Evolutionary conservation across 345 rosid genomes (phyloP), one percentile per base, ranked within the genome.

Genomic region (Syzygium jambos): DNA sequence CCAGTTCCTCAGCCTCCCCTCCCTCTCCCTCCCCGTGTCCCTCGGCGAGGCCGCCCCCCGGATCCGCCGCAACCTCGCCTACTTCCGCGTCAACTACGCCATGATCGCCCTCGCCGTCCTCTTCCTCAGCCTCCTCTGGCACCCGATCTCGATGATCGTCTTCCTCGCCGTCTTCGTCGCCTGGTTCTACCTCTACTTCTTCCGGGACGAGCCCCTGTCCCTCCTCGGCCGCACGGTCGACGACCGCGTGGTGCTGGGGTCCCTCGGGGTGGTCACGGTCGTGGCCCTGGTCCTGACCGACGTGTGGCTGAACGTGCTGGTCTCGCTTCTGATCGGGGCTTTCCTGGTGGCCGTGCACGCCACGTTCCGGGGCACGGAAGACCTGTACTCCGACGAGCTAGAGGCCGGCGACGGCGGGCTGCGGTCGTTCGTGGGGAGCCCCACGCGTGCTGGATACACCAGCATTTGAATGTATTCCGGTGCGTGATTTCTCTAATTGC

Each of bases 51-150:
- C 95, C 89, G 86, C 87, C 30, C 63, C 49, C 68, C 94, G 94
- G 34, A 84, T 92, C 56, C 90, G 88, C 86, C 91, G 92, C 52
- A 94, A 93, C 86, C 90, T 93, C 84, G 34, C 49, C 88, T 91
- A 93, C 93, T 95, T 95, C 91, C 95, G 96, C 85, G 94, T 94
- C 43, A 94, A 95, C 89, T 94, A 94, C 91, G 83, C 96, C 22
- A 90, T 93, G 91, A 61, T 92, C 86, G 85, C 89, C 88, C 93
- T 93, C 84, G 68, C 78, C 27, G 87, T 95, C 86, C 92, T 95
- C 85, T 94, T 95, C 89, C 87, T 92, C 77, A 93, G 95, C 93
- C 95, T 95, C 83, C 90, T 95, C 22, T 95, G 96, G 96, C 95
- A 95, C 80, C 98, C 98, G 4, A 9, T 92, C 88, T 93, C 96